These are phyloP conservation scores for Platanthera guangdongensis DNA, from an alignment of 106 monocot species.

Conservation along the genomic window DNA sequence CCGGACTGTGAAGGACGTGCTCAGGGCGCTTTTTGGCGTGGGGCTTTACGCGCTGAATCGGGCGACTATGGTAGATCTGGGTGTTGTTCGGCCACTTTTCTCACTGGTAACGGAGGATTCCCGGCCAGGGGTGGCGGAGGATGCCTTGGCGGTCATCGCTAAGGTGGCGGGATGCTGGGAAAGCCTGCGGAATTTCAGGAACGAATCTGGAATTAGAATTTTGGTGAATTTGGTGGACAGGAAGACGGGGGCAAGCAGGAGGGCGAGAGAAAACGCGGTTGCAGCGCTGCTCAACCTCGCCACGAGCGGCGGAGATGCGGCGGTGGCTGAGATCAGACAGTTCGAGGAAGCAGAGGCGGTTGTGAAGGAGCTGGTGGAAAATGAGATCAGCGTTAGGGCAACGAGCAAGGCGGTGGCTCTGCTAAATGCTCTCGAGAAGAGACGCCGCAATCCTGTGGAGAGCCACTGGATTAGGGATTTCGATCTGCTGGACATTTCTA, in stretches of 20 bases:
- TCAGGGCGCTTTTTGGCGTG: constrained; percentile 67
- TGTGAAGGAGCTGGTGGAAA: constrained; percentile 21
- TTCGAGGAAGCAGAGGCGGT: constrained; percentile 33
- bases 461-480: constrained; percentile 8
- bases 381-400: constrained; percentile 30
- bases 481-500: background rate
- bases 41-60: constrained; percentile 58
- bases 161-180: constrained; percentile 79
- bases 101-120: constrained; percentile 32
- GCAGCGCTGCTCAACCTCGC: constrained; percentile 70
- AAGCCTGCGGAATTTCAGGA: constrained; percentile 53
- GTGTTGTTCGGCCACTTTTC: constrained; percentile 47
- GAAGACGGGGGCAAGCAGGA: constrained; percentile 15
- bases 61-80: constrained; percentile 27
- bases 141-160: constrained; percentile 65
- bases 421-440: constrained; percentile 17
- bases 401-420: constrained; percentile 48
- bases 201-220: constrained; percentile 42
- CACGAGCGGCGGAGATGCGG: constrained; percentile 52
- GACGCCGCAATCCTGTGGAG: background rate
- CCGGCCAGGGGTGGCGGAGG: constrained; percentile 56
- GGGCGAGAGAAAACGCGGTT: constrained; percentile 66
- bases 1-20: constrained; percentile 56
- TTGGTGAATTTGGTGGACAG: constrained; percentile 52
- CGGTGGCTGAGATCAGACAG: constrained; percentile 51